A percentile compares a stretch with the other conserved stretches of the same genome.
Conservation (phyloP, 2,329 filamentous ascomycete species). For the Alternaria ethzedia region DNA sequence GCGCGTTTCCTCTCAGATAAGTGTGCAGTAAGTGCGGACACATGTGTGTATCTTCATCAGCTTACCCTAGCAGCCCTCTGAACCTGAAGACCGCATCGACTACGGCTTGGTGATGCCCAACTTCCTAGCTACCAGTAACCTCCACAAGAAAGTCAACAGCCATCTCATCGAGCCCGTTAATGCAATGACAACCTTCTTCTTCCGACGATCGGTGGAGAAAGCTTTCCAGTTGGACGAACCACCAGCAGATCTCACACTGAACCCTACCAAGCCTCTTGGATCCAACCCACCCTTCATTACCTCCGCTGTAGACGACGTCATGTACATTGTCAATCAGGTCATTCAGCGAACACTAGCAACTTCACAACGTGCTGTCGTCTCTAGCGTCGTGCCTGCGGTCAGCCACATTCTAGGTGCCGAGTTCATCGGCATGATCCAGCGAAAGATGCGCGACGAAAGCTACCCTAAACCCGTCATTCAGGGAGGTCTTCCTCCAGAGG, state of each 20-base stretch:
- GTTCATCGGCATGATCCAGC: constrained; percentile 95
- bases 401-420: constrained; percentile 83
- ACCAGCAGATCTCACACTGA: constrained; percentile 79
- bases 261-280: constrained; percentile 72
- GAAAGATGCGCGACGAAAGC: constrained; percentile 95
- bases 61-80: constrained; percentile 34
- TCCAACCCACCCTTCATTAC: constrained; percentile 89
- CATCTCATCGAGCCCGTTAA: constrained; percentile 84
- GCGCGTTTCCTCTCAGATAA: constrained; percentile 87
- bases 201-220: constrained; percentile 93
- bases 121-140: constrained; percentile 78
- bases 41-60: not conserved
- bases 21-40: constrained; percentile 68
- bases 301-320: constrained; percentile 95
- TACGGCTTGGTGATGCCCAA: constrained; percentile 69
- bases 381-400: constrained; percentile 78
- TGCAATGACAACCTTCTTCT: constrained; percentile 93
- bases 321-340: constrained; percentile 97
- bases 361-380: constrained; percentile 78
- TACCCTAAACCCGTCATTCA: constrained; percentile 82
- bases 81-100: constrained; percentile 61
- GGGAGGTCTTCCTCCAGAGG: constrained; percentile 84
- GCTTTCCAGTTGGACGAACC: constrained; percentile 95
- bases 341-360: constrained; percentile 86
- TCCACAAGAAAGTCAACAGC: constrained; percentile 77